These are phyloP conservation scores for Biscogniauxia marginata DNA, from an alignment of 2,329 filamentous ascomycete species.

Conservation along the genomic window DNA sequence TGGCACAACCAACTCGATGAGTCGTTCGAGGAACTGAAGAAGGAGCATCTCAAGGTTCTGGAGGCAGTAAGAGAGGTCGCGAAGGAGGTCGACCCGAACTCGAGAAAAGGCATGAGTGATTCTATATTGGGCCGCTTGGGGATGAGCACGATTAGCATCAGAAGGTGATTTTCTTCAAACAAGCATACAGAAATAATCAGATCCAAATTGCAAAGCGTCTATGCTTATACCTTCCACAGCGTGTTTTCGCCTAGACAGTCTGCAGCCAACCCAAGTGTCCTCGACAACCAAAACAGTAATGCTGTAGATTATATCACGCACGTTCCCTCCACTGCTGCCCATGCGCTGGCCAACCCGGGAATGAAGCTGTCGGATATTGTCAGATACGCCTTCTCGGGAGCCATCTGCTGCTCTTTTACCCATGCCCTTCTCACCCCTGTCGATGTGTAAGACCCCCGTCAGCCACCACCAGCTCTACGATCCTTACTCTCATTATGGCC, in stretches of 20 bases:
- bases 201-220: slow-evolving; percentile 15
- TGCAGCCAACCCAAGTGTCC: slow-evolving; percentile 10
- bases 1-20: slow-evolving; percentile 67
- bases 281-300: slow-evolving; percentile 16
- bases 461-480: neutral
- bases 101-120: slow-evolving; percentile 27
- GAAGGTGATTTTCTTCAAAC: slow-evolving; percentile 23
- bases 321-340: slow-evolving; percentile 10
- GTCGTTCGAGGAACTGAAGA: slow-evolving; percentile 58
- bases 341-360: slow-evolving; percentile 8
- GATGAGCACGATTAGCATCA: slow-evolving; percentile 20
- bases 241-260: slow-evolving; percentile 11
- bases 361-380: slow-evolving; percentile 17
- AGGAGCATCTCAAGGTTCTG: slow-evolving; percentile 52
- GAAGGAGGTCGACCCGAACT: slow-evolving; percentile 30
- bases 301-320: slow-evolving; percentile 15
- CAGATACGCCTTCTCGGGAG: slow-evolving; percentile 26
- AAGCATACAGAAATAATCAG: slow-evolving; percentile 21
- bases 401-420: slow-evolving; percentile 27
- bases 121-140: slow-evolving; percentile 28
- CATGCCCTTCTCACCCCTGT: slow-evolving; percentile 25
- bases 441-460: slow-evolving; percentile 24
- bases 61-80: slow-evolving; percentile 35
- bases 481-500: slow-evolving; percentile 3
- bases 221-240: slow-evolving; percentile 24